phyloP scores from a whole-genome alignment of 805 yeast species.

The Nakazawaea ambrosiae region DNA sequence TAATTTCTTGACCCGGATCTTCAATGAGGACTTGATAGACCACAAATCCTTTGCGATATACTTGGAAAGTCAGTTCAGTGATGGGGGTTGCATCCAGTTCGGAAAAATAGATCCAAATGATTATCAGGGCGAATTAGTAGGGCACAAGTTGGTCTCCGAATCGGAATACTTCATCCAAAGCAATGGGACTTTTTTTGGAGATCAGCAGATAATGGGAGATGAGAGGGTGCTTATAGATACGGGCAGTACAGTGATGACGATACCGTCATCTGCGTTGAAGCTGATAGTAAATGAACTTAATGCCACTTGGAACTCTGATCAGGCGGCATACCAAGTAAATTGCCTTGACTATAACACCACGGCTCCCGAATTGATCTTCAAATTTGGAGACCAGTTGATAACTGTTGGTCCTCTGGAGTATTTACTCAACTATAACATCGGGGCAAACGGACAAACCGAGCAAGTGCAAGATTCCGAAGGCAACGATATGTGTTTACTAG shows the following conservation, averaged over 20 bases:
- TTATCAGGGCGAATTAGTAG: conserved; percentile 15
- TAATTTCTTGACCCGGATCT: conserved; percentile 18
- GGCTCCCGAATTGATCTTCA: conserved; percentile 9
- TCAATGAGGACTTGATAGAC: conserved; percentile 21
- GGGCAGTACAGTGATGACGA: conserved; percentile 12
- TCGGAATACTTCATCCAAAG: conserved; percentile 17
- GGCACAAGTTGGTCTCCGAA: conserved; percentile 6
- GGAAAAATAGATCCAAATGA: conserved; percentile 26
- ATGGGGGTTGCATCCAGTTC: conserved; percentile 21
- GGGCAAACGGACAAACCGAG: conserved; percentile 5
- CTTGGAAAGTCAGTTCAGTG: conserved; percentile 16
- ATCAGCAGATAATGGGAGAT: conserved; percentile 7
- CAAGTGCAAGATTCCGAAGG: conserved; percentile 7
- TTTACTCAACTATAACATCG: conserved; percentile 9
- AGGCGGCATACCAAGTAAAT: conserved; percentile 4
- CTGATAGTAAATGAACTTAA: conserved; percentile 5
- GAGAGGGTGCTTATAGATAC: conserved; percentile 12
- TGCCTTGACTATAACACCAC: conserved; percentile 12
- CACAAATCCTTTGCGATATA: conserved; percentile 22
- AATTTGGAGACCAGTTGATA: conserved; percentile 4
- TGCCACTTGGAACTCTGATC: conserved; percentile 7
- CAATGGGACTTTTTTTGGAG: conserved; percentile 10
- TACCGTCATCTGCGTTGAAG: conserved; percentile 8
- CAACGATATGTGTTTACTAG: conserved; percentile 15
- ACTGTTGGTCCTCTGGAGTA: conserved; percentile 3